phyloP scores from a whole-genome alignment of 371 early-diverging fungal genomes.

The Actinomortierella ambigua region DNA sequence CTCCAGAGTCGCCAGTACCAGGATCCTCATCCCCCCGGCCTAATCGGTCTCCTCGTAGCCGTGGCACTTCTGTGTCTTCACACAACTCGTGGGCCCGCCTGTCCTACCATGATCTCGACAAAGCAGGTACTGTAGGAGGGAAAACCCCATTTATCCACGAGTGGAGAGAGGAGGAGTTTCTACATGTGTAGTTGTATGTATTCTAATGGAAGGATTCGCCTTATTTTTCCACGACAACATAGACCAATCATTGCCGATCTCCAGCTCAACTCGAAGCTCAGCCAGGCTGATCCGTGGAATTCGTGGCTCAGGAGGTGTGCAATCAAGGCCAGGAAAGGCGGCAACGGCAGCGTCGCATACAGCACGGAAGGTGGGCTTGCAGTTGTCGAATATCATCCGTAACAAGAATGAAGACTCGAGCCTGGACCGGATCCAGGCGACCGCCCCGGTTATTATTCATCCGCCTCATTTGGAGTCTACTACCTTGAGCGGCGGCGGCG shows the following conservation, averaged over 20 bases:
- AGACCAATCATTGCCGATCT: too few species aligned
- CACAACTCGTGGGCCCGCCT: constrained; percentile 27
- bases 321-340: constrained; percentile 10
- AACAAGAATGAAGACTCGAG: constrained; percentile 7
- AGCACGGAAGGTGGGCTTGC: constrained; percentile 18
- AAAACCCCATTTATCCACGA: too few species aligned
- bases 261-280: too few species aligned
- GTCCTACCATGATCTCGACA: constrained; percentile 25
- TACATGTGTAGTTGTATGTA: too few species aligned
- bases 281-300: too few species aligned
- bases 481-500: too few species aligned
- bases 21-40: too few species aligned
- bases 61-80: too few species aligned
- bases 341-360: constrained; percentile 7
- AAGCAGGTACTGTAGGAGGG: constrained; percentile 19
- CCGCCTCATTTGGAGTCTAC: background rate
- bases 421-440: constrained; percentile 14
- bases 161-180: too few species aligned
- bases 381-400: constrained; percentile 17
- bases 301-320: constrained; percentile 6
- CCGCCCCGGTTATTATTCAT: constrained; percentile 18
- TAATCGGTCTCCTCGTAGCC: too few species aligned
- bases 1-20: too few species aligned
- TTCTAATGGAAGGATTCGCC: too few species aligned
- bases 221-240: background rate